These are phyloP conservation scores for Clarireedia paspali DNA, from an alignment of 2,329 filamentous ascomycete species.

Conservation along the genomic window DNA sequence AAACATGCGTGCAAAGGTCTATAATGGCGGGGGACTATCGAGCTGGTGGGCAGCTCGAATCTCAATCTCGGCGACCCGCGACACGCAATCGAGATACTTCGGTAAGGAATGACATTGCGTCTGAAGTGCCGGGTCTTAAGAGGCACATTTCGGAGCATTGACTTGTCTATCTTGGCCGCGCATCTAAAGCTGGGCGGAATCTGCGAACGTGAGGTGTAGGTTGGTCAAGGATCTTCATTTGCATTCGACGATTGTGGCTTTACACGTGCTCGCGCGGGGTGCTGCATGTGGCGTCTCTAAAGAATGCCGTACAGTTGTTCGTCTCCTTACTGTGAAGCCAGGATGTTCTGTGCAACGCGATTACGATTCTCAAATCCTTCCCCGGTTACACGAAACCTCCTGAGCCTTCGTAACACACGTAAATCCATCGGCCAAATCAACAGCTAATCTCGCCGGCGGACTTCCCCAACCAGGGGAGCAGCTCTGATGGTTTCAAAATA, in stretches of 20 bases:
- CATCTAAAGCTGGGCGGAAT: background rate
- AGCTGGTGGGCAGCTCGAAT: background rate
- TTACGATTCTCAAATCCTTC: too few species aligned
- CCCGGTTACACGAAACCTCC: too few species aligned
- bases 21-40: background rate
- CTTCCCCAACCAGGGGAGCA: too few species aligned
- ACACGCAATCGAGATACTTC: background rate
- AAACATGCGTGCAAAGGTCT: background rate
- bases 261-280: background rate
- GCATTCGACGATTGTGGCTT: background rate
- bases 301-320: background rate
- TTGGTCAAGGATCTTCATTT: background rate
- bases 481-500: too few species aligned
- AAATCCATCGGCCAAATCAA: too few species aligned
- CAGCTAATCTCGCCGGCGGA: too few species aligned
- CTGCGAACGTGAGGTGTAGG: background rate
- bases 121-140: background rate
- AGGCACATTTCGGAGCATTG: constrained; percentile 9
- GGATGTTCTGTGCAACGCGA: too few species aligned
- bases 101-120: background rate
- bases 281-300: background rate
- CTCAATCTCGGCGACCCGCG: background rate
- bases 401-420: too few species aligned
- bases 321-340: too few species aligned
- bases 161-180: background rate